phyloP scores from a whole-genome alignment of 768 basidiomycete genomes.

The Bullera alba region DNA sequence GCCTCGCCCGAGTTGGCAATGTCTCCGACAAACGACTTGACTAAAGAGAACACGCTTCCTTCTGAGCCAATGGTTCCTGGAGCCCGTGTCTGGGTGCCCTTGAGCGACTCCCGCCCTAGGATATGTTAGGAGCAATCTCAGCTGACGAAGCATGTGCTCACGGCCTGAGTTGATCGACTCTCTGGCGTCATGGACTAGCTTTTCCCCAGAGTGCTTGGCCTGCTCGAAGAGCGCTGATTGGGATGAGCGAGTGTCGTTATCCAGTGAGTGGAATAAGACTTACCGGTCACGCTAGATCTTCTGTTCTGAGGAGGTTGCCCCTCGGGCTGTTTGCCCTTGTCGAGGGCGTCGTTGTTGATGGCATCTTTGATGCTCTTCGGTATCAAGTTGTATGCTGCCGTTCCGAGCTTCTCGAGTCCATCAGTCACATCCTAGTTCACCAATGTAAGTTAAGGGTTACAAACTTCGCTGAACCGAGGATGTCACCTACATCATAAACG shows the following conservation, averaged over 20 bases:
- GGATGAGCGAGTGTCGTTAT: background rate
- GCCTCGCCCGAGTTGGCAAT: no score
- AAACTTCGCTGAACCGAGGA: background rate
- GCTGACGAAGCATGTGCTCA: no score
- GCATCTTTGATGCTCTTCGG: constrained; percentile 30
- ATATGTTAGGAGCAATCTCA: no score
- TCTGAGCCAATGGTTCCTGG: no score
- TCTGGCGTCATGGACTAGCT: constrained; percentile 15
- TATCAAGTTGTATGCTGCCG: constrained; percentile 28
- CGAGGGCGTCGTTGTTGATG: constrained; percentile 6
- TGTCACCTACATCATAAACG: constrained; percentile 21
- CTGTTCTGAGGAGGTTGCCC: constrained; percentile 4
- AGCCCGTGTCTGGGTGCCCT: no score
- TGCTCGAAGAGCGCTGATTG: constrained; percentile 8
- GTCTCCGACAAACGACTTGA: no score
- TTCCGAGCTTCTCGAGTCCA: constrained; percentile 28
- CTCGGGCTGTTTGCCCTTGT: constrained; percentile 4
- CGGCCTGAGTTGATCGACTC: constrained; percentile 16
- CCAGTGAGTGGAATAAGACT: background rate
- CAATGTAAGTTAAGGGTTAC: background rate
- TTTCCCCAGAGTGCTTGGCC: constrained; percentile 20
- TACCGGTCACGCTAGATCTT: constrained; percentile 11
- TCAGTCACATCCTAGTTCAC: constrained; percentile 26
- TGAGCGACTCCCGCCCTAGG: no score
- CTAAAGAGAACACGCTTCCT: no score